Evolutionary conservation across 2,329 filamentous ascomycete species (phyloP).

Genomic region (Apiospora rasikravindrae): DNA sequence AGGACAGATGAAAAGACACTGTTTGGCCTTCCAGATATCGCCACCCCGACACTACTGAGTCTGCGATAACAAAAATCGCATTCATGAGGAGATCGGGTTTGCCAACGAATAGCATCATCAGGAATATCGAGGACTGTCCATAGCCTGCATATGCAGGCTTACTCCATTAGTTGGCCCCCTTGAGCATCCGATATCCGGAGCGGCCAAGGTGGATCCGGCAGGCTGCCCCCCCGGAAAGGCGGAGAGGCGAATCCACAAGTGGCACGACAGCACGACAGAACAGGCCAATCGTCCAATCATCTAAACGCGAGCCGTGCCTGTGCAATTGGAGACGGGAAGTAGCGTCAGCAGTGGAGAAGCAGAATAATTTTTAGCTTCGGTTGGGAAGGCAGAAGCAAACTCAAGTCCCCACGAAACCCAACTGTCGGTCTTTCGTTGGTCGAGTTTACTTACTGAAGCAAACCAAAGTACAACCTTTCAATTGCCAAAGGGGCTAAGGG

Average conservation of each 20-base stretch:
- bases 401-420: not conserved
- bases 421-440: not conserved
- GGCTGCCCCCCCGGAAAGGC: too few species aligned
- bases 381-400: not conserved
- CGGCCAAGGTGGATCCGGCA: not conserved
- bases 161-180: not conserved
- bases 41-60: too few species aligned
- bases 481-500: not conserved
- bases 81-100: too few species aligned
- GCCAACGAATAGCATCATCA: too few species aligned
- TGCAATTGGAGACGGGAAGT: not conserved
- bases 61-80: too few species aligned
- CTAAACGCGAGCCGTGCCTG: not conserved
- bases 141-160: not conserved
- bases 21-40: too few species aligned
- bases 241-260: not conserved
- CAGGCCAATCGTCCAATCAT: not conserved
- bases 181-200: slow-evolving; percentile 2
- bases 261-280: not conserved
- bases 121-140: not conserved
- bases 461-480: not conserved
- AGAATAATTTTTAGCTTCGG: not conserved
- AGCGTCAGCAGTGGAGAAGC: not conserved
- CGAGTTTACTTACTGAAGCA: not conserved
- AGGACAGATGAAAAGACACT: too few species aligned